These are phyloP conservation scores for Trichaptum fuscoviolaceum DNA, from an alignment of 768 basidiomycete genomes.

Conservation along the genomic window DNA sequence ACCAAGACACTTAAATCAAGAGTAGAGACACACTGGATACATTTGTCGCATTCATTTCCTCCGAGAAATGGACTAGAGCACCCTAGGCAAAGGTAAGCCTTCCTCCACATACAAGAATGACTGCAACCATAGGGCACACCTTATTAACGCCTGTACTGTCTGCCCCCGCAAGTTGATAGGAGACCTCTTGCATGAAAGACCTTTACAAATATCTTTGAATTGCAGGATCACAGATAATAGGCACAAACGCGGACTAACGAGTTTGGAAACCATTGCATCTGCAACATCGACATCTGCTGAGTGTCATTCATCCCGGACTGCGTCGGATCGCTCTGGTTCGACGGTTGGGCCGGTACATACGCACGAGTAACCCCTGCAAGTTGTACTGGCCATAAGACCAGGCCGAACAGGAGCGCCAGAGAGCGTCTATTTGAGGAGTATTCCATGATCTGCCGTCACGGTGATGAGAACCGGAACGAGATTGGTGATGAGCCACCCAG, in stretches of 20 bases:
- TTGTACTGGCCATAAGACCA: neutral
- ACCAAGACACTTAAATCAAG: neutral
- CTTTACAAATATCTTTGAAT: slow-evolving; percentile 25
- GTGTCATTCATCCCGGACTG: neutral
- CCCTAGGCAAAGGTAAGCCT: slow-evolving; percentile 41
- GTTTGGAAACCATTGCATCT: neutral
- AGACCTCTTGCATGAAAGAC: slow-evolving; percentile 48
- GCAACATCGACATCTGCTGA: neutral
- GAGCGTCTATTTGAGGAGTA: neutral
- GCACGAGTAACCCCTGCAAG: neutral
- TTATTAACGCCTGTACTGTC: slow-evolving; percentile 47
- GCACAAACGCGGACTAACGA: neutral
- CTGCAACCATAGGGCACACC: slow-evolving; percentile 31
- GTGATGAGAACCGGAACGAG: neutral
- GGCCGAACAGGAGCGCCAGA: neutral
- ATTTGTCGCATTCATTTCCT: slow-evolving; percentile 40
- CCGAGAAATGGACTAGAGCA: slow-evolving; percentile 79
- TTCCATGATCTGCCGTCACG: neutral
- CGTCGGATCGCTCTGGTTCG: neutral
- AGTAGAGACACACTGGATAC: slow-evolving; percentile 36
- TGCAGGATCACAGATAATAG: slow-evolving; percentile 1
- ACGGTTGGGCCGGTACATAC: neutral
- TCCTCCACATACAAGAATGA: slow-evolving; percentile 1
- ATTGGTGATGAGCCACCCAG: neutral
- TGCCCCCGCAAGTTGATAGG: slow-evolving; percentile 53